Conservation (phyloP, 768 basidiomycete genomes). For the Clathrus columnatus region DNA sequence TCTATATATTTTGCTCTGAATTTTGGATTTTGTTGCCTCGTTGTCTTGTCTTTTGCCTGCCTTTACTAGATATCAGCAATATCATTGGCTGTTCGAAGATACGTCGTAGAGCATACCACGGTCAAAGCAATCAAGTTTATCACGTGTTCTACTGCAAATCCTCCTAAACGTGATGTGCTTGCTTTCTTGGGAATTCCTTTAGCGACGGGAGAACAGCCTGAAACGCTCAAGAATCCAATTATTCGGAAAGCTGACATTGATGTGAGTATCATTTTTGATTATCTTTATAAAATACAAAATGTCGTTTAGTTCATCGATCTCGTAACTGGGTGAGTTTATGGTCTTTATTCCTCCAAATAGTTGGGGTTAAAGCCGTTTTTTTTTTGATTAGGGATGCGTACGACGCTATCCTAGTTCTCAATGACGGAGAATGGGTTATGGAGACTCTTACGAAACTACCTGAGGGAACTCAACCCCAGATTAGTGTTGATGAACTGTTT, state of each 20-base stretch:
- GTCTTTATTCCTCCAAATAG: constrained; percentile 17
- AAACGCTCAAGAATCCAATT: constrained; percentile 38
- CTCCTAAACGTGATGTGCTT: constrained; percentile 70
- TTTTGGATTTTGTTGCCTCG: no score
- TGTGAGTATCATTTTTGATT: constrained; percentile 34
- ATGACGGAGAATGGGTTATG: constrained; percentile 50
- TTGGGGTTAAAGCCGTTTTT: constrained; percentile 21
- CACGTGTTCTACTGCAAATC: constrained; percentile 53
- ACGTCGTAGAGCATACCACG: constrained; percentile 45
- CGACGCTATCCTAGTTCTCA: constrained; percentile 47
- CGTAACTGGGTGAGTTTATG: constrained; percentile 48
- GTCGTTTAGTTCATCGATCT: constrained; percentile 62
- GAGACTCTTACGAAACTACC: constrained; percentile 50
- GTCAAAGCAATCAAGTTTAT: constrained; percentile 70
- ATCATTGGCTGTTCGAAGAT: constrained; percentile 47
- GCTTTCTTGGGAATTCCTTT: constrained; percentile 70
- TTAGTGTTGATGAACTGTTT: constrained; percentile 74
- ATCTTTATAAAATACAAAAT: not conserved
- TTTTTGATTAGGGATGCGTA: constrained; percentile 35
- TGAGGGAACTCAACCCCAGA: constrained; percentile 68
- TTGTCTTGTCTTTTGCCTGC: not conserved
- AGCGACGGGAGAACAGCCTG: constrained; percentile 46
- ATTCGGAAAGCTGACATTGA: constrained; percentile 70
- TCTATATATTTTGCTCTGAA: no score
- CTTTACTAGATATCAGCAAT: constrained; percentile 51